Evolutionary conservation across 164 flowering plant genomes (phyloP).

Genomic region (Dillenia turbinata): DNA sequence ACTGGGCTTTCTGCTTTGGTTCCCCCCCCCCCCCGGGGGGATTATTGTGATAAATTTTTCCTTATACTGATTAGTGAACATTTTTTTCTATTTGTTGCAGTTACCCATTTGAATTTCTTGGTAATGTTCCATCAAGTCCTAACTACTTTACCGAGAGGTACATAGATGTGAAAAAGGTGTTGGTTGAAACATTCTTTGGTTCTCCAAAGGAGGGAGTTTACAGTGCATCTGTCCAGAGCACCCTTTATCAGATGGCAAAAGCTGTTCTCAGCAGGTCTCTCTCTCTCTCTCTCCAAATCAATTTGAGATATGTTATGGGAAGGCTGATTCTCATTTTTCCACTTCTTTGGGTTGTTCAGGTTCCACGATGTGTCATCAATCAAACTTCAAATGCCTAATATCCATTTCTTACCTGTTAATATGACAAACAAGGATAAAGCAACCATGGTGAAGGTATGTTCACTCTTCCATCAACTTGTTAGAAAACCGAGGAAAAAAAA

Average conservation of each 20-base stretch:
- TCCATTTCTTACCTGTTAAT: conserved; percentile 94
- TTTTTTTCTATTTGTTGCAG: conserved; percentile 30
- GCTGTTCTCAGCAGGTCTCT: conserved; percentile 70
- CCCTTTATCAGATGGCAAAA: conserved; percentile 78
- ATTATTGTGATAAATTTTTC: background rate
- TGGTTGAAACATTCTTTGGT: conserved; percentile 80
- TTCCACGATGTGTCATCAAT: conserved; percentile 63
- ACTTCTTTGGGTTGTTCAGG: conserved; percentile 31
- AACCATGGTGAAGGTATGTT: conserved; percentile 68
- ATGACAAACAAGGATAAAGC: conserved; percentile 63
- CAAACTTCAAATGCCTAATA: conserved; percentile 90
- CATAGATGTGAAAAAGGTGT: conserved; percentile 56
- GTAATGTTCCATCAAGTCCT: conserved; percentile 43
- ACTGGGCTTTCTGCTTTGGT: background rate
- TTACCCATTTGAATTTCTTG: conserved; percentile 51
- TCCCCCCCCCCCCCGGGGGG: too few species aligned
- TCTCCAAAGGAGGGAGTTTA: conserved; percentile 77
- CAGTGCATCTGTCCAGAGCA: conserved; percentile 92
- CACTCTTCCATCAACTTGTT: conserved; percentile 1
- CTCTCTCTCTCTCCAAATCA: conserved; percentile 3
- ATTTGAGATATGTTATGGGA: background rate
- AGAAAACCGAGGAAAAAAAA: background rate
- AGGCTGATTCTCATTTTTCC: conserved; percentile 8
- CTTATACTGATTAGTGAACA: background rate
- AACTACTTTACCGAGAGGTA: conserved; percentile 56